phyloP scores from a whole-genome alignment of 352 stramenopile genomes.

The Phytophthora multivora region DNA sequence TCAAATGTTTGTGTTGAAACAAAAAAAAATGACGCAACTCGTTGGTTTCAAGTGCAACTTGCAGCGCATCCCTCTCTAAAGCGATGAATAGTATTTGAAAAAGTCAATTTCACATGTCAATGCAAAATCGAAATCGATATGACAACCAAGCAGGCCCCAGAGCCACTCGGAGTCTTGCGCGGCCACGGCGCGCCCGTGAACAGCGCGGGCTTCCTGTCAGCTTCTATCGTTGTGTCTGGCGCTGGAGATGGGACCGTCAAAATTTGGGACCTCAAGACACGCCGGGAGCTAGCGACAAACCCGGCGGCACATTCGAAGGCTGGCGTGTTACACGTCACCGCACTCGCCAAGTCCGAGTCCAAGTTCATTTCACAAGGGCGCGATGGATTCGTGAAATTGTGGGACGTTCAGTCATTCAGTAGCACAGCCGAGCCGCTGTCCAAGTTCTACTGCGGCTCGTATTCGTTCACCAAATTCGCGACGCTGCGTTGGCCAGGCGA shows the following conservation, averaged over 20 bases:
- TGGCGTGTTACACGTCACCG: constrained; percentile 62
- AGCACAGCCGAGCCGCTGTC: constrained; percentile 26
- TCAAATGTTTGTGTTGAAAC: no score
- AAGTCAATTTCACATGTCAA: background rate
- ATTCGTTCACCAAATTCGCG: constrained; percentile 68
- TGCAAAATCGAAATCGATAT: constrained; percentile 1
- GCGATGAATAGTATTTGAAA: background rate
- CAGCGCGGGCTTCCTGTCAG: constrained; percentile 52
- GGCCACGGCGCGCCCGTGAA: constrained; percentile 73
- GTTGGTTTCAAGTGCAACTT: no score
- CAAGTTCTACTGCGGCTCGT: constrained; percentile 64
- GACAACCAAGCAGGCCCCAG: constrained; percentile 30
- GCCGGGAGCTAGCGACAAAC: constrained; percentile 49
- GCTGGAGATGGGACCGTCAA: constrained; percentile 70
- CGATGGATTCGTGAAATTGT: constrained; percentile 74
- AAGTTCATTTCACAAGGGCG: constrained; percentile 73
- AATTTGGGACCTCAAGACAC: constrained; percentile 71
- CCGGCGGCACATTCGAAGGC: constrained; percentile 66
- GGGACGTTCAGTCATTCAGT: constrained; percentile 45
- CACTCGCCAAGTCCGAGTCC: constrained; percentile 14
- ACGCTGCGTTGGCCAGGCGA: constrained; percentile 45
- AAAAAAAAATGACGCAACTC: no score
- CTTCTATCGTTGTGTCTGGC: constrained; percentile 50
- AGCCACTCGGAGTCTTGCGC: constrained; percentile 66
- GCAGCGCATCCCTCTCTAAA: constrained; percentile 1